Conservation (phyloP, 202 grass and related monocot species). For the Zizania palustris region DNA sequence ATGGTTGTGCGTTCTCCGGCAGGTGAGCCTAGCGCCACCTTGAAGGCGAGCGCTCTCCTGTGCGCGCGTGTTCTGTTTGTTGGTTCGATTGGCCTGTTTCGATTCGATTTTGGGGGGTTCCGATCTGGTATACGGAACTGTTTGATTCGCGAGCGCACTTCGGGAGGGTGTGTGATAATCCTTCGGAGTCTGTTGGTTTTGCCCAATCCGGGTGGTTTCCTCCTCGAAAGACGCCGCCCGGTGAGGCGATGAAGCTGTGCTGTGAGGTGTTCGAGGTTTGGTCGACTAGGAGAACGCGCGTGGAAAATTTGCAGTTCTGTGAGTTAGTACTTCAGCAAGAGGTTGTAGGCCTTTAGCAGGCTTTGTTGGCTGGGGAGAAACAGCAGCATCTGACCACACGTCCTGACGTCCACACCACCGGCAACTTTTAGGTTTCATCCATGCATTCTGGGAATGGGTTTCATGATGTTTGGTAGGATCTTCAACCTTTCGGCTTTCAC, state of each 20-base stretch:
- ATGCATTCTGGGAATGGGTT: background rate
- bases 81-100: background rate
- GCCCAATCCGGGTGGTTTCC: background rate
- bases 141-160: background rate
- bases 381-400: background rate
- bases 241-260: background rate
- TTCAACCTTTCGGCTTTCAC: background rate
- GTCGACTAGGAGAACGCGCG: background rate
- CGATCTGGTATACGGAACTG: background rate
- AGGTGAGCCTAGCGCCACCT: background rate
- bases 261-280: background rate
- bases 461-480: background rate
- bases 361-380: background rate
- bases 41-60: background rate
- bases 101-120: background rate
- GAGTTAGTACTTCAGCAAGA: background rate
- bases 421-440: background rate
- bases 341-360: background rate
- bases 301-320: background rate
- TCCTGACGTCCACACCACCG: background rate
- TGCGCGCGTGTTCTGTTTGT: background rate
- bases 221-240: background rate
- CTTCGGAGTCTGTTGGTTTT: no score
- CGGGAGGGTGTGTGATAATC: no score
- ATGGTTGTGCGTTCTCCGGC: no score